Evolutionary conservation across 2,329 filamentous ascomycete species (phyloP), one percentile per base, ranked within the genome.

Genomic region (Clathrospora elynae): DNA sequence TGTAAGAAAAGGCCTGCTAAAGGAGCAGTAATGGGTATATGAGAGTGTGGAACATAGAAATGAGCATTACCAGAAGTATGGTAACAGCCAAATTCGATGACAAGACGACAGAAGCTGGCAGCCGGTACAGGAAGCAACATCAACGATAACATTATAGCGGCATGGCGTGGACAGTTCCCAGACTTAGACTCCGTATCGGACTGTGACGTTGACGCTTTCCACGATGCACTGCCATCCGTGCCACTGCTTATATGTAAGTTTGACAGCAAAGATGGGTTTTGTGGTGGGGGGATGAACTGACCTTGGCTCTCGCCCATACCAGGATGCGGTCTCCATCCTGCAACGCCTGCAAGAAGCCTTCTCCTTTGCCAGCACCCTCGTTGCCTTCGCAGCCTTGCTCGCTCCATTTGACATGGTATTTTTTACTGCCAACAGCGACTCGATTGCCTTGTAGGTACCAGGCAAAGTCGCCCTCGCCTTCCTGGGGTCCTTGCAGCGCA

Each of bases 391-490:
- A 10, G 1, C 29, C 40, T 20, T 45, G 17, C 9, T 34, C 18
- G 1, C 44, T 43, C 63, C 64, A 68, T 1, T 55, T 29, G 8
- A 66, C 41, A 5, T 33, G 34, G 33, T 65, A 63, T 9, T 42
- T 35, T 3, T 12, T 14, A 10, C 25, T 16, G 6, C 16, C 38
- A 10, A 35, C 41, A 14, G 57, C 56, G 6, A 68, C 66, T 4
- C 55, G 46, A 22, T 68, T 68, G 0, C 58, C 57, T 38, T 70
- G 66, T 3, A 70, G 22, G 49, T 61, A 64, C 66, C 66, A 70
- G 3, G 63, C 57, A 30, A 53, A 34, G 13, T 50, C 41, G 5
- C 48, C 57, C 20, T 65, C 61, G 6, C 55, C 55, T 9, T 44
- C 55, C 28, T 63, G 59, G 8, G 59, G 55, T 2, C 60, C 60